Base-by-base conservation (phyloP, 805 yeast species). In the Yarrowia osloensis region DNA sequence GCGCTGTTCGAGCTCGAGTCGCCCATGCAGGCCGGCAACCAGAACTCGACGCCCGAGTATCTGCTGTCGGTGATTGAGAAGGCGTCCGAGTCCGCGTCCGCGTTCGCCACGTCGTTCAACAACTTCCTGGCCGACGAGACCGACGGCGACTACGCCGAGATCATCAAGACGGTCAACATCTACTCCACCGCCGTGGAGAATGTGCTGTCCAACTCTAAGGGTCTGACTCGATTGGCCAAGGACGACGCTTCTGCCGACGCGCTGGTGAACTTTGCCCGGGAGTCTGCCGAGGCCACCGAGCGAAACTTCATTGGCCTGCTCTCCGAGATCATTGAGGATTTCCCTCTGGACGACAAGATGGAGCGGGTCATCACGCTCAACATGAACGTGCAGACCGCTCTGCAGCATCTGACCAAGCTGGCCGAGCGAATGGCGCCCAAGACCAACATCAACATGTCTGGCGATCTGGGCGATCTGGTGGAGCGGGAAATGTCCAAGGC, bases 21-120 rank as follows among this genome's bases (percentile, higher is more conserved):
- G 4, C 90, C 95, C 33, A 85, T 88, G 85, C 91, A 89, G 76
- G 90, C 91, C 4, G 95, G 95, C 67, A 90, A 89, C 74, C 85
- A 86, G 70, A 87, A 86, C 74, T 82, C 95, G 1, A 84, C 94
- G 0, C 90, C 94, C 2, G 87, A 84, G 70, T 88, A 85, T 71
- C 76, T 88, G 24, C 78, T 87, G 39, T 87, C 94, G 0, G 79
- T 90, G 46, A 80, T 88, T 69, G 97, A 92, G 74, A 84, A 87
- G 70, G 83, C 88, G 21, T 84, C 91, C 0, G 84, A 86, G 44
- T 79, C 84, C 17, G 91, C 93, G 0, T 90, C 93, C 6, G 93
- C 88, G 44, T 90, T 92, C 76, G 89, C 96, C 5, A 84, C 87
- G 28, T 85, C 88, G 7, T 91, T 90, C 80, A 90, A 88, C 74